Evolutionary conservation across 768 basidiomycete genomes (phyloP), one percentile per base, ranked within the genome.

Genomic region (Suillus discolor): DNA sequence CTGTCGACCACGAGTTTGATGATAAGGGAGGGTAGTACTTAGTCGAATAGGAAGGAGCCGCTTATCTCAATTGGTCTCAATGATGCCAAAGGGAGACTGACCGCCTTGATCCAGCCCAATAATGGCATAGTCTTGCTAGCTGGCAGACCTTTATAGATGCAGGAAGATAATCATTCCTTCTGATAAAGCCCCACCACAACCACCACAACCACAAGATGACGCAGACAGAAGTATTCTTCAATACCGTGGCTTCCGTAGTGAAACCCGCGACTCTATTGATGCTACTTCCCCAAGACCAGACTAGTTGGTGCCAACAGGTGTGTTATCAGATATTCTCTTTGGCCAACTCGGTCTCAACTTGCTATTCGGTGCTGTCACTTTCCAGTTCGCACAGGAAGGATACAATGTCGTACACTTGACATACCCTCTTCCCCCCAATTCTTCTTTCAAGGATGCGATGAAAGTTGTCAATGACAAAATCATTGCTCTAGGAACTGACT

Each of bases 321-420:
- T 25, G 41, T 16, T 63, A 41, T 44, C 36, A 18, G 31, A 11
- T 39, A 23, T 34, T 42, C n/a, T 53, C 39, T 61, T n/a, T n/a
- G 47, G n/a, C n/a, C 25, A 25, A 53, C 55, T 25, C 7, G 38
- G 38, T 59, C 20, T 8, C 31, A 31, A 34, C 9, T 31, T 31
- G 31, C 31, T 31, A 23, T 38, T 38, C 23, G 23, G 15, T 25
- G 11, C 38, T 6, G 42, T n/a, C 54, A 61, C 34, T 18, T 13
- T 41, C n/a, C 62, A 80, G 76, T 75, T 78, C 66, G 68, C 80
- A 39, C 77, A 79, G 63, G 81, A 82, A 66, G 81, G 80, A 34
- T 80, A 82, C 66, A 67, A 74, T n/a, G 74, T 79, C 20, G 62
- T 75, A 12, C 78, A 77, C 39, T 62, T 80, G 12, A 41, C 67